These are phyloP conservation scores for Nidularia pulvinata DNA, from an alignment of 768 basidiomycete genomes.

Conservation along the genomic window DNA sequence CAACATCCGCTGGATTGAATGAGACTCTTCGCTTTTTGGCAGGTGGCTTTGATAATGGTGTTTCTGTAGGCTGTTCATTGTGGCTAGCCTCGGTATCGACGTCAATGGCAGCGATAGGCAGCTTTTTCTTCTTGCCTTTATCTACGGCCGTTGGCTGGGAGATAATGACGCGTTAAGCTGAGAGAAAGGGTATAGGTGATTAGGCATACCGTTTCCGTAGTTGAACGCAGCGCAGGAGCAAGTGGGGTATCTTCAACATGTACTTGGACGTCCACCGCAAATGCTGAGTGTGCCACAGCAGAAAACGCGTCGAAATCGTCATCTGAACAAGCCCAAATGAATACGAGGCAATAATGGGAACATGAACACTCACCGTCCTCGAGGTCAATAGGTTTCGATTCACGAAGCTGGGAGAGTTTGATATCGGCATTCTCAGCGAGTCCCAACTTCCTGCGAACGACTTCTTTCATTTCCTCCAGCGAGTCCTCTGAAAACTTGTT, in stretches of 20 bases:
- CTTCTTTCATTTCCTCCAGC: constrained; percentile 55
- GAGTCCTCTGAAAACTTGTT: constrained; percentile 47
- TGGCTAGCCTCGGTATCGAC: too few relatives aligned
- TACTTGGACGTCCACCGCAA: constrained; percentile 34
- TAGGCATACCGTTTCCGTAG: too few relatives aligned
- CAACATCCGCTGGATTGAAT: too few relatives aligned
- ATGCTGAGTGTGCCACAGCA: constrained; percentile 35
- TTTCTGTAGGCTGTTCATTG: neutral
- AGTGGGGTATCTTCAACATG: constrained; percentile 30
- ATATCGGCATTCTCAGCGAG: constrained; percentile 35
- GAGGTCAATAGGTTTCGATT: constrained; percentile 57
- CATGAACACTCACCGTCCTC: constrained; percentile 65
- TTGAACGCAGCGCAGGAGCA: too few relatives aligned
- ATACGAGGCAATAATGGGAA: neutral
- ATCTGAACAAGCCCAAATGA: constrained; percentile 39
- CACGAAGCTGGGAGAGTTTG: constrained; percentile 51
- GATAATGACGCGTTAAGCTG: too few relatives aligned
- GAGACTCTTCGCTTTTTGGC: constrained; percentile 8
- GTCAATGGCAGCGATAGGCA: too few relatives aligned
- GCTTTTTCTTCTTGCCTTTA: too few relatives aligned
- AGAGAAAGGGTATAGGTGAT: too few relatives aligned
- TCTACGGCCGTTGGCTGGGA: too few relatives aligned
- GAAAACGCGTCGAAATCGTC: constrained; percentile 81
- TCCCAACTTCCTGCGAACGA: constrained; percentile 62
- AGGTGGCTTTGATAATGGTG: neutral